These are phyloP conservation scores for Tylopilus vinaceipallidus DNA, from an alignment of 768 basidiomycete genomes.

Conservation along the genomic window DNA sequence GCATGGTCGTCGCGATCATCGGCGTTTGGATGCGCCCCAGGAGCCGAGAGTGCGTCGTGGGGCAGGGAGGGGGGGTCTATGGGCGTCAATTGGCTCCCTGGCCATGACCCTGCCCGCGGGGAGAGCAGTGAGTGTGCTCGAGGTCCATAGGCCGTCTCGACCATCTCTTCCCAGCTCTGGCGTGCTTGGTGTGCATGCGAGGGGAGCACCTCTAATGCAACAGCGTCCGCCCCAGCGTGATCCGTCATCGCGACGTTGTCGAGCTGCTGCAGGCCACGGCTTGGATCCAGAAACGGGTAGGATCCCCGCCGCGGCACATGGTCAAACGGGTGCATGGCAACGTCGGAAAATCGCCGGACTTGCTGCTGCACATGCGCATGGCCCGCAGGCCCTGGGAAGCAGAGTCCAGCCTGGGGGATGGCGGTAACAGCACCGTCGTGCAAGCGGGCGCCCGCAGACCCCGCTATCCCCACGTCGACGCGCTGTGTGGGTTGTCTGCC, in stretches of 20 bases:
- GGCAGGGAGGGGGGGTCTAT: neutral
- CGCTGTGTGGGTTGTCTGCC: slow-evolving; percentile 1
- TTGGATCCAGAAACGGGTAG: neutral
- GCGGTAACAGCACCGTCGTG: neutral
- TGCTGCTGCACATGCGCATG: neutral
- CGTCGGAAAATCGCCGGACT: neutral
- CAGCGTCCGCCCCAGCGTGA: neutral
- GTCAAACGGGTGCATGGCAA: neutral
- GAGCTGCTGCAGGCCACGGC: neutral
- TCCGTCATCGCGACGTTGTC: neutral
- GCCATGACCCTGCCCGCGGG: neutral
- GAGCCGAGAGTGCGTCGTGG: no score
- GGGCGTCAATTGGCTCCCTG: neutral
- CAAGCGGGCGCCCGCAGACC: neutral
- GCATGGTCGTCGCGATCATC: slow-evolving; percentile 16
- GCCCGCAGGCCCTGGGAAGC: neutral
- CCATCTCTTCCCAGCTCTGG: slow-evolving; percentile 11
- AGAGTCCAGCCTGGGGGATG: neutral
- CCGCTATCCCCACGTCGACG: neutral
- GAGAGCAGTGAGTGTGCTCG: neutral
- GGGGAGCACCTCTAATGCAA: neutral
- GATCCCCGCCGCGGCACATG: neutral
- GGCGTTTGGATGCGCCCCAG: neutral
- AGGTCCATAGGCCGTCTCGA: neutral
- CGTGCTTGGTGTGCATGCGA: neutral